These are phyloP conservation scores for Panaeolus cyanescens DNA, from an alignment of 768 basidiomycete genomes.

Conservation along the genomic window DNA sequence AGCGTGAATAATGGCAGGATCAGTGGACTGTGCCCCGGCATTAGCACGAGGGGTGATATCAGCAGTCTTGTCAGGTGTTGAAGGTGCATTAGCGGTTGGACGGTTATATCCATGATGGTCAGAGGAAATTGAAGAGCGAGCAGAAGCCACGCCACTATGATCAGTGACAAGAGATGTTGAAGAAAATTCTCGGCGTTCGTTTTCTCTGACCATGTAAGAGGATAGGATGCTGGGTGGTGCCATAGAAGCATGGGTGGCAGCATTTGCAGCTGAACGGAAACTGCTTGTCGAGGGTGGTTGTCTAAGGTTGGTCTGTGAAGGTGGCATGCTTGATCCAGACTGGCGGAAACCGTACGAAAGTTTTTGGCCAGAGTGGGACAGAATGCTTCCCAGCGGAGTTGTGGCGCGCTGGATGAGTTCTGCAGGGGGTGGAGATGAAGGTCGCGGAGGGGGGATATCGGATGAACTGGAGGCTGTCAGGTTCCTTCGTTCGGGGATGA, in stretches of 20 bases:
- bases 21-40: slow-evolving; percentile 57
- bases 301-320: slow-evolving; percentile 64
- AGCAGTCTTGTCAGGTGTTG: slow-evolving; percentile 48
- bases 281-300: slow-evolving; percentile 80
- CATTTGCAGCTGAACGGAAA: slow-evolving; percentile 74
- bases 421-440: slow-evolving; percentile 89
- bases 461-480: slow-evolving; percentile 45
- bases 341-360: slow-evolving; percentile 51
- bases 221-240: slow-evolving; percentile 42
- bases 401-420: slow-evolving; percentile 93
- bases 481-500: slow-evolving; percentile 70
- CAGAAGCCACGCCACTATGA: slow-evolving; percentile 61
- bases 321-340: slow-evolving; percentile 78
- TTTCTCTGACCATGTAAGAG: slow-evolving; percentile 53
- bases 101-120: slow-evolving; percentile 55
- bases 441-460: slow-evolving; percentile 79
- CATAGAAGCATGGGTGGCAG: slow-evolving; percentile 51
- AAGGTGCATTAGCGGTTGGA: slow-evolving; percentile 35
- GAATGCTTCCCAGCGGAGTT: slow-evolving; percentile 72
- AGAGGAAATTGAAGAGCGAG: slow-evolving; percentile 82
- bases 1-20: slow-evolving; percentile 89
- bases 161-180: slow-evolving; percentile 73
- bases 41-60: slow-evolving; percentile 43
- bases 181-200: slow-evolving; percentile 55
- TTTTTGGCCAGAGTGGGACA: slow-evolving; percentile 53